A percentile compares a stretch with the other conserved stretches of the same genome.
Conservation (phyloP, 805 yeast species). For the Peterozyma xylosa region DNA sequence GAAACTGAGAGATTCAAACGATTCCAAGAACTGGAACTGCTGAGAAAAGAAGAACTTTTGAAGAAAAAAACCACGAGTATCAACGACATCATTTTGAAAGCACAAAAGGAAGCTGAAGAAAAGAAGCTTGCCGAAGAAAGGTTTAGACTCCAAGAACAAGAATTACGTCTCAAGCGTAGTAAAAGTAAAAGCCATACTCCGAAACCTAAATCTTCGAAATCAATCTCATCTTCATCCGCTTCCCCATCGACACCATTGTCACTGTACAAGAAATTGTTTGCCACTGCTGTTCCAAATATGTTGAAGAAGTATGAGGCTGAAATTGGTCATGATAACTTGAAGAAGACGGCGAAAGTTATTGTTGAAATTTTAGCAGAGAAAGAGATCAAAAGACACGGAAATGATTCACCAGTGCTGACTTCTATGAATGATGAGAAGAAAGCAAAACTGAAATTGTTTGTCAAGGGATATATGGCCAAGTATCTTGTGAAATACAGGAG, state of each 20-base stretch:
- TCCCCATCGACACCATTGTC: not conserved
- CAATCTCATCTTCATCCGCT: not conserved
- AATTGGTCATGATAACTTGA: slow-evolving; percentile 66
- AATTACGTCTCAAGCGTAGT: slow-evolving; percentile 9
- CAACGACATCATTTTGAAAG: slow-evolving; percentile 5
- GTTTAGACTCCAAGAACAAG: slow-evolving; percentile 12
- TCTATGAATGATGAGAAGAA: slow-evolving; percentile 59
- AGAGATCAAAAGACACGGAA: slow-evolving; percentile 43
- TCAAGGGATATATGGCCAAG: slow-evolving; percentile 60
- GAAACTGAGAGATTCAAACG: slow-evolving; percentile 20
- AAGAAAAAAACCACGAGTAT: slow-evolving; percentile 2
- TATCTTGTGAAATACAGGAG: slow-evolving; percentile 40
- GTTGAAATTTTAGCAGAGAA: slow-evolving; percentile 61
- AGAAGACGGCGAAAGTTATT: slow-evolving; percentile 74
- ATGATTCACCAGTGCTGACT: slow-evolving; percentile 31
- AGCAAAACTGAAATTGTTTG: slow-evolving; percentile 61
- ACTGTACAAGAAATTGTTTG: slow-evolving; percentile 40
- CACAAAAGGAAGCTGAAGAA: slow-evolving; percentile 6
- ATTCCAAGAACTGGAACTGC: slow-evolving; percentile 26
- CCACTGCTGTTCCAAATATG: slow-evolving; percentile 71
- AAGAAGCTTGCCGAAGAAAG: slow-evolving; percentile 8
- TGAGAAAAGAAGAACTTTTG: slow-evolving; percentile 21
- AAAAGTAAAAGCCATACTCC: not conserved
- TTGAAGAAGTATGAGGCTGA: slow-evolving; percentile 58
- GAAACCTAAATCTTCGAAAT: not conserved